These are phyloP conservation scores for Boletus calvinii DNA, from an alignment of 1,284 basidiomycete species.

Conservation along the genomic window DNA sequence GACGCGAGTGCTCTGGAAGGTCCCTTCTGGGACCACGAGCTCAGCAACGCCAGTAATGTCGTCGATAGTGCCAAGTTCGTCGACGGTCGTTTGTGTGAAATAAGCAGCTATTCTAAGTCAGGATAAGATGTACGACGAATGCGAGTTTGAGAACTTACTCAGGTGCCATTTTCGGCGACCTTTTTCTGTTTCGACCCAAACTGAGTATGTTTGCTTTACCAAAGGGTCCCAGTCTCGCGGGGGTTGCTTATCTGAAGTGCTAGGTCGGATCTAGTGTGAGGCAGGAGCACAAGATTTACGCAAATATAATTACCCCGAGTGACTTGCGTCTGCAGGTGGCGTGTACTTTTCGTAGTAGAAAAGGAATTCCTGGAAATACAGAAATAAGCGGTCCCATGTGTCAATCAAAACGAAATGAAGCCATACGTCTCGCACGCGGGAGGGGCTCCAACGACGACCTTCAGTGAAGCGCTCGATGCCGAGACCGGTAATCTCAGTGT, in stretches of 20 bases:
- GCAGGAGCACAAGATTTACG: not conserved
- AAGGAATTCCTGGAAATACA: constrained; percentile 61
- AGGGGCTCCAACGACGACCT: constrained; percentile 75
- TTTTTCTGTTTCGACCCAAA: constrained; percentile 60
- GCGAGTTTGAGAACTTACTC: constrained; percentile 45
- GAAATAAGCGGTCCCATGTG: constrained; percentile 3
- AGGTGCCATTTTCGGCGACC: constrained; percentile 77
- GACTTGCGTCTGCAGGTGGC: constrained; percentile 43
- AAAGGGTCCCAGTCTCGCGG: constrained; percentile 67
- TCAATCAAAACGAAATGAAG: constrained; percentile 1
- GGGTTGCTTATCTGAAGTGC: constrained; percentile 43
- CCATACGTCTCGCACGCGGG: constrained; percentile 73
- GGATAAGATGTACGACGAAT: constrained; percentile 6
- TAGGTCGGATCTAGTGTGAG: constrained; percentile 23
- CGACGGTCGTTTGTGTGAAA: constrained; percentile 70
- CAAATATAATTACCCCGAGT: constrained; percentile 38
- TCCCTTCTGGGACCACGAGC: constrained; percentile 55
- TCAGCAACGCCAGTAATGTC: constrained; percentile 53
- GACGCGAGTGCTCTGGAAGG: constrained; percentile 63
- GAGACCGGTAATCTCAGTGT: constrained; percentile 71
- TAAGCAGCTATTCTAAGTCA: constrained; percentile 58
- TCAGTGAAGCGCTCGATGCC: constrained; percentile 80
- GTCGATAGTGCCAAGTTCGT: constrained; percentile 63
- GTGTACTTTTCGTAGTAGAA: constrained; percentile 77
- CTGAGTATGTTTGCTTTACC: constrained; percentile 79